These are phyloP conservation scores for Paxillus rubicundulus DNA, from an alignment of 768 basidiomycete species.

Conservation along the genomic window DNA sequence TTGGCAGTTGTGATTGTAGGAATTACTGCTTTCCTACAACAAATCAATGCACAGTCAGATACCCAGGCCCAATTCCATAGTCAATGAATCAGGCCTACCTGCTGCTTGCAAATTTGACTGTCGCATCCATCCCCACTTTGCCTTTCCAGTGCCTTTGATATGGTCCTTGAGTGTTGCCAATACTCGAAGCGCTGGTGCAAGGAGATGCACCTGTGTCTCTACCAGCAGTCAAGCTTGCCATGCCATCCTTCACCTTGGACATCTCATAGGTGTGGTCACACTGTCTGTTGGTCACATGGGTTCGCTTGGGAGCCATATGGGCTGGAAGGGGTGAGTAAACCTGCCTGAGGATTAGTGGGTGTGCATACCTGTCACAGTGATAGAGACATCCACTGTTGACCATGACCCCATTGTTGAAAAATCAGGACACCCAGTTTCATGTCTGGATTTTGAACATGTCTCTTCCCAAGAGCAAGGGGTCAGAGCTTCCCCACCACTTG, in stretches of 20 bases:
- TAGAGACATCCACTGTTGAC: too few species aligned
- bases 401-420: too few species aligned
- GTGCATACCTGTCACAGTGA: too few species aligned
- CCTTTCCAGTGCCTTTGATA: slow-evolving; percentile 67
- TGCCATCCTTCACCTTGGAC: slow-evolving; percentile 63
- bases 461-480: too few species aligned
- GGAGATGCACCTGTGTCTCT: slow-evolving; percentile 60
- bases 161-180: slow-evolving; percentile 65
- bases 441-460: too few species aligned
- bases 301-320: slow-evolving; percentile 43
- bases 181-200: slow-evolving; percentile 73
- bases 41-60: slow-evolving; percentile 21
- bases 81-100: slow-evolving; percentile 42
- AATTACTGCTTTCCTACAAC: too few species aligned
- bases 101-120: slow-evolving; percentile 73
- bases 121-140: slow-evolving; percentile 61
- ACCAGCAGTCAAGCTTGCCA: slow-evolving; percentile 44
- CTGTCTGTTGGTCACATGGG: slow-evolving; percentile 67
- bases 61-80: background rate
- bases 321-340: slow-evolving; percentile 25
- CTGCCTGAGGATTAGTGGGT: too few species aligned
- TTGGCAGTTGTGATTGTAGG: too few species aligned
- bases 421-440: too few species aligned
- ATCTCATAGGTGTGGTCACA: slow-evolving; percentile 65
- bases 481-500: slow-evolving; percentile 51